Conservation (phyloP, 257 asterid species). For the Vinca minor region DNA sequence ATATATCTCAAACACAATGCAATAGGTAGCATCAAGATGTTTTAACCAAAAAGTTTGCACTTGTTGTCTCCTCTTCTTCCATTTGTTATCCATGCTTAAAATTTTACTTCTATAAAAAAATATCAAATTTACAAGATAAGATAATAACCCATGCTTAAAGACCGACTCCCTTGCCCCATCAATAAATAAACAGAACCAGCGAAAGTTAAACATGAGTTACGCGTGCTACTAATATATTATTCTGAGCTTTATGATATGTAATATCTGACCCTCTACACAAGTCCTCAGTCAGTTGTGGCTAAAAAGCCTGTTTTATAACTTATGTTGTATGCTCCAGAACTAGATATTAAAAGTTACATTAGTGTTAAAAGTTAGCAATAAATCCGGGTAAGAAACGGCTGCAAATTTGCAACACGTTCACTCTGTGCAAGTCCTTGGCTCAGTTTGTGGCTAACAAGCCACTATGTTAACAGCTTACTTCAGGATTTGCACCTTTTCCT, state of each 20-base stretch:
- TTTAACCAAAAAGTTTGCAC: not conserved
- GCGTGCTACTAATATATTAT: not conserved
- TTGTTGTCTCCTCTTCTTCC: not conserved
- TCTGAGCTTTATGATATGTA: not conserved
- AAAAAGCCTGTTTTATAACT: no score
- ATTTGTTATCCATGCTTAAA: not conserved
- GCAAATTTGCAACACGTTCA: no score
- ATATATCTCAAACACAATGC: not conserved
- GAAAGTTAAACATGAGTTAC: not conserved
- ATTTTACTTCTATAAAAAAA: not conserved
- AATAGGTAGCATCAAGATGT: not conserved
- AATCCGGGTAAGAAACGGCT: no score
- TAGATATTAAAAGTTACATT: no score
- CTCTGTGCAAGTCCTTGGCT: not conserved
- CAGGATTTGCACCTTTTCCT: constrained; percentile 1
- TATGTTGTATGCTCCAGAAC: no score
- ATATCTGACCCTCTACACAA: no score
- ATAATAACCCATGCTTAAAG: not conserved
- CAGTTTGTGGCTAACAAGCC: not conserved
- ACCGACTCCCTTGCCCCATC: not conserved
- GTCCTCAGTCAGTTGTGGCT: no score
- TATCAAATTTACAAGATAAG: not conserved
- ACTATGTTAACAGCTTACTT: not conserved
- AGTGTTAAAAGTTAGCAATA: no score
- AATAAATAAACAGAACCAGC: not conserved